A percentile compares a stretch with the other conserved stretches of the same genome.
These are phyloP conservation scores for Brassica hybrid DNA, from an alignment of 441 rosid species.

Conservation along the genomic window DNA sequence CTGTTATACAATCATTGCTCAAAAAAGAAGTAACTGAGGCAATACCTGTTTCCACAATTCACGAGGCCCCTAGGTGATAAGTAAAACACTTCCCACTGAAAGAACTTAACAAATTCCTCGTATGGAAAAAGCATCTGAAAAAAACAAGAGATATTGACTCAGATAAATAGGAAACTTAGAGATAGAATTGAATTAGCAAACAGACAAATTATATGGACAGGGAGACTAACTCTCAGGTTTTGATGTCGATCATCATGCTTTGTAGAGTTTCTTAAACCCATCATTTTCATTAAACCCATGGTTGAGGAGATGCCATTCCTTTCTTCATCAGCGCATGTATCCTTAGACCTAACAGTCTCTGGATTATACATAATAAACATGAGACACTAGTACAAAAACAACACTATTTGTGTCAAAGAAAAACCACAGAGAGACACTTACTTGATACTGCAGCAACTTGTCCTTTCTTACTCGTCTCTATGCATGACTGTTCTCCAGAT, in stretches of 20 bases:
- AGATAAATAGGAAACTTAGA: constrained; percentile 20
- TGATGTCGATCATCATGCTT: constrained; percentile 51
- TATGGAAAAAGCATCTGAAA: constrained; percentile 83
- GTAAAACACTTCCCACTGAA: constrained; percentile 63
- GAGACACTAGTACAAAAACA: constrained; percentile 22
- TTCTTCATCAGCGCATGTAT: constrained; percentile 43
- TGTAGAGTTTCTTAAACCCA: constrained; percentile 61
- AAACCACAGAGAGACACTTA: constrained; percentile 39
- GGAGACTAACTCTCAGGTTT: constrained; percentile 58
- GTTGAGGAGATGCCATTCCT: constrained; percentile 47
- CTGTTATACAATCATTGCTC: constrained; percentile 5
- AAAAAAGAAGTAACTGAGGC: constrained; percentile 18
- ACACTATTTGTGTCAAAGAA: constrained; percentile 19
- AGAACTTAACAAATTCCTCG: constrained; percentile 73
- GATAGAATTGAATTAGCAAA: constrained; percentile 6
- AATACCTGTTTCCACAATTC: constrained; percentile 86
- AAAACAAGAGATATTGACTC: constrained; percentile 13
- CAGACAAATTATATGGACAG: constrained; percentile 17
- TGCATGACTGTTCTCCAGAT: constrained; percentile 47
- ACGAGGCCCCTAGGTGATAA: constrained; percentile 81
- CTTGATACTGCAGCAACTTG: constrained; percentile 48
- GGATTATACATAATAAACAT: constrained; percentile 39
- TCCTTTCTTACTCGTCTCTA: constrained; percentile 52
- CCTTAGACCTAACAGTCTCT: constrained; percentile 47
- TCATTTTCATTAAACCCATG: constrained; percentile 60